Evolutionary conservation across 257 asterid genomes (phyloP).

Genomic region (Lithospermum erythrorhizon): DNA sequence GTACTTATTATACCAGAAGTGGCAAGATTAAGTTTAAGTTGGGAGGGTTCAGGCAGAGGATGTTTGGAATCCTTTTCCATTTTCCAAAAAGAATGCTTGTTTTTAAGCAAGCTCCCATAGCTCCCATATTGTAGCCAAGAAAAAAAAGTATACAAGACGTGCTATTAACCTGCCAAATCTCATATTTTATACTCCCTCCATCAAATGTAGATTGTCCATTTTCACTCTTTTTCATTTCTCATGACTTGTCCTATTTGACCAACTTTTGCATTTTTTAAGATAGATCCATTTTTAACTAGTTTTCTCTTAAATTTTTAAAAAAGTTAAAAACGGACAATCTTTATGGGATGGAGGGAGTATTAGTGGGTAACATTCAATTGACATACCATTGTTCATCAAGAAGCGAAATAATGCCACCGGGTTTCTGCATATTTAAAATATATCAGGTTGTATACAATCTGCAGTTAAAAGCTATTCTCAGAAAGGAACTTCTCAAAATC

Average conservation of each 20-base stretch:
- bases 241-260: too few species aligned
- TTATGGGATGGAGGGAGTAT: too few species aligned
- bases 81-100: background rate
- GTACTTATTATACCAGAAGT: background rate
- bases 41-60: background rate
- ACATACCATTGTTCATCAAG: slow-evolving; percentile 97
- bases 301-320: too few species aligned
- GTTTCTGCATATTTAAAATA: slow-evolving; percentile 58
- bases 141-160: too few species aligned
- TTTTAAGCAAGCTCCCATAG: background rate
- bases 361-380: slow-evolving; percentile 9
- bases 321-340: too few species aligned
- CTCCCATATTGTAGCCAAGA: background rate
- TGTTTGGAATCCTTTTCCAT: background rate
- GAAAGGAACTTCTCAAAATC: background rate
- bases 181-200: too few species aligned
- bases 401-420: slow-evolving; percentile 97
- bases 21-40: background rate
- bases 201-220: too few species aligned
- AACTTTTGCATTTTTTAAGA: too few species aligned
- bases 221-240: too few species aligned
- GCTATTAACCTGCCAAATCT: too few species aligned
- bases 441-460: background rate
- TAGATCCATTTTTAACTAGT: too few species aligned
- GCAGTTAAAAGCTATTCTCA: background rate